Base-by-base conservation (phyloP, 768 basidiomycete genomes). In the Trichaptum fuscoviolaceum region DNA sequence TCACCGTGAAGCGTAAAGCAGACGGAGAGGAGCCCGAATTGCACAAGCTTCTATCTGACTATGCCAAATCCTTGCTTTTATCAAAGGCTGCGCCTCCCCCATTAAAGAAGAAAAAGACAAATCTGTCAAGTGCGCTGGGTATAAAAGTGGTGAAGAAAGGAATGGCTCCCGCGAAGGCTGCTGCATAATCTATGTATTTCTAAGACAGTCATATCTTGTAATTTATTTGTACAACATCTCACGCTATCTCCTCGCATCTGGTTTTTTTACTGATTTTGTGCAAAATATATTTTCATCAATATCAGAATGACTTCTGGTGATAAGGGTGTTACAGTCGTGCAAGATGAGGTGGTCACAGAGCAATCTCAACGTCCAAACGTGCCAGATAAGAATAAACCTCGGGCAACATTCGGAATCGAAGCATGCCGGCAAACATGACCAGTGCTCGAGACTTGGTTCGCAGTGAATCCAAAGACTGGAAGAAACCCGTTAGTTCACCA, bases 371-470 rank as follows among this genome's bases (percentile, higher is more conserved):
- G 70, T 95, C 93, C 69, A 93, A 73, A 66, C 92, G 81, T 15
- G 92, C 91, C 65, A 96, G 81, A 75, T 95, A 93, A 35, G 90
- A 90, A 78, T 96, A 95, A 67, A 95, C 89, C 74, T 96, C 93
- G 24, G 91, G 87, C 35, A 91, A 91, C 87, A 97, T 89, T 67
- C 94, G 85, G 75, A 95, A 96, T 71, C 92, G 90, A 65, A 96
- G 79, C 68, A 93, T 89, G 26, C 91, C 91, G 34, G 91, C 93
- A 77, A 94, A 97, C 66, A 93, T 85, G 85, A 95, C 93, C 66
- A 96, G 74, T 7, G 92, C 89, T 65, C 94, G 81, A 65, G 93
- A 92, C 76, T 94, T 95, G 73, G 85, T 91, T 68, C 92, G 82
- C 27, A 95, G 77, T 20, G 84, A 79, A 0, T 81, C 78, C 69